phyloP scores from a whole-genome alignment of 805 yeast species.

The Candida pini region DNA sequence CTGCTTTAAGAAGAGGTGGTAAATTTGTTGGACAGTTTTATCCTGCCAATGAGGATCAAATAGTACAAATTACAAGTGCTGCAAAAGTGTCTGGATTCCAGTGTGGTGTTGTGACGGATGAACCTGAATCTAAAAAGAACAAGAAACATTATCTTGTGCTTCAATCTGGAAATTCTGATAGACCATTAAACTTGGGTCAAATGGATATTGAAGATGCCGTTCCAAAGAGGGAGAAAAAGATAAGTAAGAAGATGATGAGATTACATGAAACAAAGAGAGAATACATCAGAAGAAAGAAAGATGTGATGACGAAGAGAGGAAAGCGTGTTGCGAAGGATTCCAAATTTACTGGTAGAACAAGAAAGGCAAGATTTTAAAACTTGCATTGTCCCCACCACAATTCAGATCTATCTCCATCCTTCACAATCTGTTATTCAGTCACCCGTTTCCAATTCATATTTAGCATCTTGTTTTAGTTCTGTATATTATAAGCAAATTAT shows the following conservation, averaged over 20 bases:
- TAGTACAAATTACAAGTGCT: conserved; percentile 67
- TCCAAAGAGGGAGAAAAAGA: conserved; percentile 30
- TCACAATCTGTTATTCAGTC: too few relatives aligned
- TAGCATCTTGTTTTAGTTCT: too few relatives aligned
- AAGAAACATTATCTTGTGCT: conserved; percentile 87
- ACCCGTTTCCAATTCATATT: too few relatives aligned
- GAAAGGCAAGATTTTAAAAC: conserved; percentile 55
- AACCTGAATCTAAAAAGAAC: conserved; percentile 87
- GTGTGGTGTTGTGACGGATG: conserved; percentile 92
- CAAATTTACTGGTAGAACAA: conserved; percentile 83
- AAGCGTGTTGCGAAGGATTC: conserved; percentile 85
- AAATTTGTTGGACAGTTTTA: conserved; percentile 97
- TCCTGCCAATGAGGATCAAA: conserved; percentile 85
- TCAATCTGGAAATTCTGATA: conserved; percentile 77
- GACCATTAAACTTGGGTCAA: conserved; percentile 70
- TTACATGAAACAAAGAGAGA: conserved; percentile 71
- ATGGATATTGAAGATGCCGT: conserved; percentile 70
- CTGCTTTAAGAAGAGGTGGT: conserved; percentile 86
- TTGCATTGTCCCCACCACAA: too few relatives aligned
- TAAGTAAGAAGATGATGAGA: conserved; percentile 44
- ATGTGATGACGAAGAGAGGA: conserved; percentile 86
- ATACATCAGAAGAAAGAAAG: conserved; percentile 86
- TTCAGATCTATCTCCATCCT: too few relatives aligned
- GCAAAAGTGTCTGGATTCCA: conserved; percentile 95
- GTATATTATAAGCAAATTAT: too few relatives aligned